Conservation (phyloP, 441 rosid genomes). For the Hura crepitans region DNA sequence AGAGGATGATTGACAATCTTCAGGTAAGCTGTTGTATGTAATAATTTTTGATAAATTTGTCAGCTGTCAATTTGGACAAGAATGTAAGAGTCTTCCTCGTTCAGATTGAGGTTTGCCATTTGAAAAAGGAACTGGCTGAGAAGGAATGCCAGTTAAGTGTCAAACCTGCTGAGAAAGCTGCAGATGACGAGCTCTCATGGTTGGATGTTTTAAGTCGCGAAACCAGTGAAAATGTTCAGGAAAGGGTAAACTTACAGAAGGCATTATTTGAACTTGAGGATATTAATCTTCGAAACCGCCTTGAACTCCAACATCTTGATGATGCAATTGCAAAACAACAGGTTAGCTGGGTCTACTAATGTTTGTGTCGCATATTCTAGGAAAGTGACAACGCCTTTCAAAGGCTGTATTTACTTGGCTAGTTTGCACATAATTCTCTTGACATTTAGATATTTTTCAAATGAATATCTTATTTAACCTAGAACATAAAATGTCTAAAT, state of each 20-base stretch:
- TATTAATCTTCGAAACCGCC: conserved; percentile 65
- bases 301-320: conserved; percentile 85
- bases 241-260: conserved; percentile 89
- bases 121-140: conserved; percentile 83
- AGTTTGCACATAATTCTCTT: background rate
- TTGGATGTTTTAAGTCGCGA: conserved; percentile 82
- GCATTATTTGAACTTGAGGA: conserved; percentile 93
- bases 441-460: background rate
- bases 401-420: background rate
- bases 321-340: conserved; percentile 77
- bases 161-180: conserved; percentile 72
- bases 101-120: conserved; percentile 72
- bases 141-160: conserved; percentile 72
- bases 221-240: conserved; percentile 93
- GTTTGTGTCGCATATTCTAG: background rate
- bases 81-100: conserved; percentile 25
- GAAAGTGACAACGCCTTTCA: background rate
- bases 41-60: conserved; percentile 3
- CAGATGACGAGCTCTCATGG: conserved; percentile 83
- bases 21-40: conserved; percentile 49
- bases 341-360: conserved; percentile 36
- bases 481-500: background rate
- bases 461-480: background rate
- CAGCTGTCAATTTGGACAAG: conserved; percentile 5
- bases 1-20: conserved; percentile 91